Conservation (phyloP, 2,329 filamentous ascomycete species). For the Arthrobotrys sinensis region DNA sequence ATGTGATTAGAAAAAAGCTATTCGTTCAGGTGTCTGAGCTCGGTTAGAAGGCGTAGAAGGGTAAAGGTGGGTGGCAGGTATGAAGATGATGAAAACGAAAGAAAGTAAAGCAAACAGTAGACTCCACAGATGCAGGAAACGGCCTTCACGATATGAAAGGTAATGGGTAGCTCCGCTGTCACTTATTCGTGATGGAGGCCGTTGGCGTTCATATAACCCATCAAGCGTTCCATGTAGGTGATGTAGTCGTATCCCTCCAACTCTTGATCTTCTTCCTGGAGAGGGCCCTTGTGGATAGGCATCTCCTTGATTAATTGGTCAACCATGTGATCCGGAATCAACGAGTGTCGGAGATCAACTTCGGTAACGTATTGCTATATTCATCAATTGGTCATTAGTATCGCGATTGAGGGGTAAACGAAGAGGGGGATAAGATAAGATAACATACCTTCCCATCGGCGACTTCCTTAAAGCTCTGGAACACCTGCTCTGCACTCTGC, state of each 20-base stretch:
- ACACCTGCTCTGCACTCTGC: slow-evolving; percentile 98
- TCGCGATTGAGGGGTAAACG: not conserved
- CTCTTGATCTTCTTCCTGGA: slow-evolving; percentile 85
- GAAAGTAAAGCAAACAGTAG: slow-evolving; percentile 10
- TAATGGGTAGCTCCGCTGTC: slow-evolving; percentile 72
- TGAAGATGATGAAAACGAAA: not conserved
- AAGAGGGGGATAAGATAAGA: slow-evolving; percentile 16
- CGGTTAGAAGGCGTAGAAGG: slow-evolving; percentile 1
- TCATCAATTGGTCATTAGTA: slow-evolving; percentile 17
- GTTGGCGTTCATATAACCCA: slow-evolving; percentile 67
- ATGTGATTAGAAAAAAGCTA: slow-evolving; percentile 18
- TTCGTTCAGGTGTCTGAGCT: slow-evolving; percentile 1
- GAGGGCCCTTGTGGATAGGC: slow-evolving; percentile 79
- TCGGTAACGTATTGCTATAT: slow-evolving; percentile 91
- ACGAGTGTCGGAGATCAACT: slow-evolving; percentile 92
- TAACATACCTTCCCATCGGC: slow-evolving; percentile 86
- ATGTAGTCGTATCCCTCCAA: slow-evolving; percentile 90
- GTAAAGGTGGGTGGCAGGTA: not conserved
- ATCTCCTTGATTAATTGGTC: slow-evolving; percentile 91
- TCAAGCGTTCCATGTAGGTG: slow-evolving; percentile 93
- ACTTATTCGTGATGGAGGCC: slow-evolving; percentile 24
- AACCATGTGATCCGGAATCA: slow-evolving; percentile 97
- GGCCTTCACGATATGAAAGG: slow-evolving; percentile 67
- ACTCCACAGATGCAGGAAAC: slow-evolving; percentile 23
- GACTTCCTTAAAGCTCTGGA: slow-evolving; percentile 96